Conservation (phyloP, 1,284 basidiomycete genomes). For the Schizophyllum commune region DNA sequence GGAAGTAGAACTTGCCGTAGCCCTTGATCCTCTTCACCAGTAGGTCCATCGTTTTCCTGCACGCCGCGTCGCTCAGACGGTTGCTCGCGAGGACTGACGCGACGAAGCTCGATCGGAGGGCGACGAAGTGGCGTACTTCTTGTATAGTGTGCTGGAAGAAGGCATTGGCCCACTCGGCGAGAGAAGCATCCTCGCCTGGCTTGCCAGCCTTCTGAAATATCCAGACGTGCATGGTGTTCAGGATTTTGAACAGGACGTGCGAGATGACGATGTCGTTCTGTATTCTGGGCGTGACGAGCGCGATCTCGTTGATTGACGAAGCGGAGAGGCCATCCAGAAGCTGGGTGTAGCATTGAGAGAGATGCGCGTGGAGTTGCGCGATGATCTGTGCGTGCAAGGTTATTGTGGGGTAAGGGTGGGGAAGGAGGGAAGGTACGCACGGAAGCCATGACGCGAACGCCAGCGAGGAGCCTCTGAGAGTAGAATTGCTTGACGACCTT, state of each 20-base stretch:
- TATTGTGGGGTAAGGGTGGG: conserved; percentile 1
- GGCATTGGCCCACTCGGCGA: neutral
- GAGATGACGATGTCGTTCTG: conserved; percentile 40
- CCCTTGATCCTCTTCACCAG: conserved; percentile 60
- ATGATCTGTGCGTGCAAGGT: conserved; percentile 38
- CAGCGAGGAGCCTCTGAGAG: conserved; percentile 57
- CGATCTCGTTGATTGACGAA: conserved; percentile 27
- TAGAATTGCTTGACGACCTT: conserved; percentile 64
- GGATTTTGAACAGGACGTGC: conserved; percentile 5
- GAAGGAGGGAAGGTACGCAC: conserved; percentile 24
- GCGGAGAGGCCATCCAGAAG: conserved; percentile 2
- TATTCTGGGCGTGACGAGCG: conserved; percentile 30
- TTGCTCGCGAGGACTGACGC: conserved; percentile 13
- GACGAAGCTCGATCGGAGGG: conserved; percentile 32
- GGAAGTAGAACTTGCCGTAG: conserved; percentile 72
- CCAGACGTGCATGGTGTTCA: neutral
- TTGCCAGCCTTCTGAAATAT: neutral
- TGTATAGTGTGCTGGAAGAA: conserved; percentile 28
- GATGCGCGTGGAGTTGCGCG: conserved; percentile 36
- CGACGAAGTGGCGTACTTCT: conserved; percentile 47
- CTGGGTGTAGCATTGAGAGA: neutral
- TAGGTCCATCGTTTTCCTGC: conserved; percentile 35
- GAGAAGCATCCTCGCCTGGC: conserved; percentile 19
- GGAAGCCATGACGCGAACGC: conserved; percentile 55
- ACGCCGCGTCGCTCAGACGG: neutral